Base-by-base conservation (phyloP, 2,329 filamentous ascomycete genomes). In the Zelopaecilomyces penicillatus region DNA sequence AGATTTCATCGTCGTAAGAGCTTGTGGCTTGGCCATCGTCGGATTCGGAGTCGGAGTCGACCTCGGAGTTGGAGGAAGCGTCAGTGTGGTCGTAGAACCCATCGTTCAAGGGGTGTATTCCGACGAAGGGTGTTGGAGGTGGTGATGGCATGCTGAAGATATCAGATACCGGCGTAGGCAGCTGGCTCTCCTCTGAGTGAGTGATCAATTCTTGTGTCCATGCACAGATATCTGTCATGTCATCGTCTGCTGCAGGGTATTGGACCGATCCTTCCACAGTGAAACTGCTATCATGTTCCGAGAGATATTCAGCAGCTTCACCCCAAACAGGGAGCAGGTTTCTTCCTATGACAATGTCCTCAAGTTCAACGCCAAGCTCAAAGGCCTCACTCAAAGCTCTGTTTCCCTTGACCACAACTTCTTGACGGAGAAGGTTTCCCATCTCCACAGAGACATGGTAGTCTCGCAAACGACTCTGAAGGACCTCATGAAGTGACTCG, bases 281-380 rank as follows among this genome's bases (percentile, higher is more conserved):
- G 19, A 34, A 36, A 26, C 34, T 34, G 3, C 38, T 44, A 5
- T 42, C 41, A 1, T 45, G 32, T 32, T 40, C 38, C 19, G 19
- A 19, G 19, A 19, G 19, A n/a, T 6, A 6, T 9, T 5, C 31
- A 3, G 19, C 12, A 8, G 10, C 6, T 6, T 33, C 46, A 4
- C 38, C 35, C 63, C 61, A 65, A 4, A 52, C 52, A 3, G 62
- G 61, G 32, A 65, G 45, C 19, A 65, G 42, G 9, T 49, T 49
- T 4, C 48, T 26, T 5, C 60, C 56, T 12, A 65, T 53, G 7
- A 12, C 34, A 3, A 65, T 32, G 3, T 57, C 42, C 1, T 42
- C 19, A 1, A 62, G 32, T 0, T 30, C 5, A 27, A 64, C 2
- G 1, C 57, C 56, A 1, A 55, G 42, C 6, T 28, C 28, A 4